Evolutionary conservation across 1,139 yeast genomes (phyloP), one percentile per base, ranked within the genome.

Genomic region (Candida sanyaensis): DNA sequence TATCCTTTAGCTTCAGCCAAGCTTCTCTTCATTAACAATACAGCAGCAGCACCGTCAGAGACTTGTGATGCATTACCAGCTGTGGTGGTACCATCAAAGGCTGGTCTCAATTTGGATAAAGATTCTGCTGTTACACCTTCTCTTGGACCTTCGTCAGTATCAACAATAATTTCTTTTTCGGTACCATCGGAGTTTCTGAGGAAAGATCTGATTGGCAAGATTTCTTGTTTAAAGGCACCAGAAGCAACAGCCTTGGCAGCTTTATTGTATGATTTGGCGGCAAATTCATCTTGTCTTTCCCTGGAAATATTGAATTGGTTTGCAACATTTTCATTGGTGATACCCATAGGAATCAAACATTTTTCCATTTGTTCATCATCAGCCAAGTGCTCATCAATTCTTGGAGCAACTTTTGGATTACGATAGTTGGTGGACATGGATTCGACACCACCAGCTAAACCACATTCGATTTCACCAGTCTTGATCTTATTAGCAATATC

Each of bases 61-160:
- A 91, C 87, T 72, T 92, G 98, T 4, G 97, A 91, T 3, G 98
- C 90, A 69, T 92, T 92, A 63, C 98, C 98, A 36, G 98, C 98
- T 57, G 89, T 92, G 12, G 97, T 89, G 43, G 86, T 66, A 55
- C 98, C 98, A 57, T 83, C 83, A 77, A 92, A 92, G n/a, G 97
- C 97, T 12, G 98, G 96, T 68, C 76, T 84, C 58, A 92, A 71
- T 68, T 86, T 90, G 49, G 76, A 75, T 55, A 92, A 77, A 11
- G 88, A 80, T 56, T 80, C 84, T 41, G 92, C 83, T 45, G 96
- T 89, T 50, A 91, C 96, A 51, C 90, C 90, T 59, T 79, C 72
- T 69, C 98, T 83, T 65, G 96, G 95, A 28, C 98, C 98, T 65
- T 92, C 97, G 64, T 92, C 99, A 43, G 81, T 80, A 60, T 77